phyloP scores from a whole-genome alignment of 2,329 filamentous ascomycete species.

The Talaromyces sp. region DNA sequence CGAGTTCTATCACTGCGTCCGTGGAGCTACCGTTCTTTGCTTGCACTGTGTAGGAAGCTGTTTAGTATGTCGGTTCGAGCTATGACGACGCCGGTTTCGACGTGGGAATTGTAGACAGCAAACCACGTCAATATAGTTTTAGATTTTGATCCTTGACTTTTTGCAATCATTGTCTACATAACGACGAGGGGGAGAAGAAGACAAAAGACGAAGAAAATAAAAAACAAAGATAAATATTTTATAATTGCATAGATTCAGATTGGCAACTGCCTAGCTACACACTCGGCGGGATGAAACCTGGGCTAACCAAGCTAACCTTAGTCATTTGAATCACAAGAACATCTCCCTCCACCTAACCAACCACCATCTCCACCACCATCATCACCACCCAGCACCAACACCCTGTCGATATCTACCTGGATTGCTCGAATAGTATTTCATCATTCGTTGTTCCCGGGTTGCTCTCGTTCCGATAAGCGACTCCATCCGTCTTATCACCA shows the following conservation, averaged over 20 bases:
- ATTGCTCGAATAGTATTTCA: background rate
- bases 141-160: background rate
- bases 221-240: background rate
- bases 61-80: background rate
- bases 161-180: background rate
- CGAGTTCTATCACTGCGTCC: background rate
- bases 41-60: background rate
- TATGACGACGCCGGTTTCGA: background rate
- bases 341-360: conserved; percentile 11
- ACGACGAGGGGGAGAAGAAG: no score
- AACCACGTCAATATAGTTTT: background rate
- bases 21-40: background rate
- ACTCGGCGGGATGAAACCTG: conserved; percentile 5
- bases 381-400: conserved; percentile 8
- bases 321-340: conserved; percentile 19
- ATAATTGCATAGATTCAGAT: background rate
- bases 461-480: background rate
- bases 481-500: conserved; percentile 14
- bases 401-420: conserved; percentile 16
- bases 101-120: background rate
- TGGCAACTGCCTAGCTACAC: background rate
- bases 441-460: background rate
- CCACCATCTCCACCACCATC: conserved; percentile 15
- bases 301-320: conserved; percentile 3
- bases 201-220: no score